Conservation (phyloP, 306 rosid genomes). For the Trifolium pratense region DNA sequence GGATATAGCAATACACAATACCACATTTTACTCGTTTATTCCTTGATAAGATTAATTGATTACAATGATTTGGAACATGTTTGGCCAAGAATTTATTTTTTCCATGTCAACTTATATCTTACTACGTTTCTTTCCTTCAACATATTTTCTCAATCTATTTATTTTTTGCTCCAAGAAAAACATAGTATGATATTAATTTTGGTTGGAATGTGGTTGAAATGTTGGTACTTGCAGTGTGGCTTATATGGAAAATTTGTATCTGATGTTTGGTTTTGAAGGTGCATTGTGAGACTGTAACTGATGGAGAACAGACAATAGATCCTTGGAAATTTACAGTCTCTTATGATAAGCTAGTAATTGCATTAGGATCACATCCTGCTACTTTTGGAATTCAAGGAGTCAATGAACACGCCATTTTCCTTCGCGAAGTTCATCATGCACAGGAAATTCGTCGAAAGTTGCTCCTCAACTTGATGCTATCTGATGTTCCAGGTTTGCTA, state of each 20-base stretch:
- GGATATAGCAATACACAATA: too few species aligned
- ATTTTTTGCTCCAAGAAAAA: background rate
- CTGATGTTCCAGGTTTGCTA: slow-evolving; percentile 79
- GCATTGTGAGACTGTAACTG: slow-evolving; percentile 80
- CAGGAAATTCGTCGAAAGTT: slow-evolving; percentile 96
- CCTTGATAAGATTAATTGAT: background rate
- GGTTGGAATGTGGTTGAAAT: background rate
- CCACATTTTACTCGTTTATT: too few species aligned
- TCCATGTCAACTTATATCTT: background rate
- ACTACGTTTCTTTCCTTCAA: background rate
- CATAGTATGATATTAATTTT: slow-evolving; percentile 6
- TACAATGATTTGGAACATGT: background rate
- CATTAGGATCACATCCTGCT: slow-evolving; percentile 77
- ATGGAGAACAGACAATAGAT: slow-evolving; percentile 56
- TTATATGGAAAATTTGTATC: slow-evolving; percentile 3
- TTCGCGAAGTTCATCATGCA: slow-evolving; percentile 92
- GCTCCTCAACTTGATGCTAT: slow-evolving; percentile 86
- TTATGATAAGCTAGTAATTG: slow-evolving; percentile 86
- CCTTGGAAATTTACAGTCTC: slow-evolving; percentile 84
- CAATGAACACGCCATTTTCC: slow-evolving; percentile 82
- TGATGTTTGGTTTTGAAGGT: slow-evolving; percentile 65
- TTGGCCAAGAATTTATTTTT: background rate
- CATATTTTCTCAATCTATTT: background rate
- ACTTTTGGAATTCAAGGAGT: slow-evolving; percentile 96
- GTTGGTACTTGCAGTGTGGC: slow-evolving; percentile 22